Conservation (phyloP, 768 basidiomycete species). For the Xerocomus spinulosus region DNA sequence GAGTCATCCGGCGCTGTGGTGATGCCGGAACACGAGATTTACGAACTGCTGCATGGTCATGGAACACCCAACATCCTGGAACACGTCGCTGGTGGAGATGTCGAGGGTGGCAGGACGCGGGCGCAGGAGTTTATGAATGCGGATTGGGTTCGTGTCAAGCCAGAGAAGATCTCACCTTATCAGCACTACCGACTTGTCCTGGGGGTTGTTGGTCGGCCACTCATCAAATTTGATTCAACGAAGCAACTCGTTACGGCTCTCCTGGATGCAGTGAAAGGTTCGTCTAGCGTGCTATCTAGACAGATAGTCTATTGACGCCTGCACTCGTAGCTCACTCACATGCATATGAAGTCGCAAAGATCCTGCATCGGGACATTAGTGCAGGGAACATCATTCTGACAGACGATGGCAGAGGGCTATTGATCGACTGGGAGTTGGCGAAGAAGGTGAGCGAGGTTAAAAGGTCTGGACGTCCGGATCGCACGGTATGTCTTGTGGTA, state of each 20-base stretch:
- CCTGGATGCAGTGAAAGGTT: neutral
- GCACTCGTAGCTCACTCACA: slow-evolving; percentile 17
- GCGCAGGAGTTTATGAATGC: neutral
- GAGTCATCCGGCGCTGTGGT: neutral
- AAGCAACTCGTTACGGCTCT: neutral
- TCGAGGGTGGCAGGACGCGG: neutral
- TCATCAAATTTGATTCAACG: neutral
- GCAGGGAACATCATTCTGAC: neutral
- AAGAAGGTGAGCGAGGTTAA: neutral
- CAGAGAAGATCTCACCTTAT: neutral
- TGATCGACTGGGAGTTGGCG: neutral
- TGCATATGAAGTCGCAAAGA: slow-evolving; percentile 11
- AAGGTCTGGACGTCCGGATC: neutral
- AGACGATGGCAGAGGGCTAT: neutral
- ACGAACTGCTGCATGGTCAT: neutral
- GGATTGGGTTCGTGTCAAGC: neutral
- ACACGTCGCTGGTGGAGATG: neutral
- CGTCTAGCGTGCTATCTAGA: neutral
- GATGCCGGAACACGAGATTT: slow-evolving; percentile 3
- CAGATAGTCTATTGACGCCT: neutral
- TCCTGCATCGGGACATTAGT: slow-evolving; percentile 28
- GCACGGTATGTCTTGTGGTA: neutral
- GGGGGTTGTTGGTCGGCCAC: neutral
- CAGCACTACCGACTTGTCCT: slow-evolving; percentile 4
- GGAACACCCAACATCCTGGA: slow-evolving; percentile 1